Base-by-base conservation (phyloP, 768 basidiomycete species). In the Cantharellus cinnabarinus region DNA sequence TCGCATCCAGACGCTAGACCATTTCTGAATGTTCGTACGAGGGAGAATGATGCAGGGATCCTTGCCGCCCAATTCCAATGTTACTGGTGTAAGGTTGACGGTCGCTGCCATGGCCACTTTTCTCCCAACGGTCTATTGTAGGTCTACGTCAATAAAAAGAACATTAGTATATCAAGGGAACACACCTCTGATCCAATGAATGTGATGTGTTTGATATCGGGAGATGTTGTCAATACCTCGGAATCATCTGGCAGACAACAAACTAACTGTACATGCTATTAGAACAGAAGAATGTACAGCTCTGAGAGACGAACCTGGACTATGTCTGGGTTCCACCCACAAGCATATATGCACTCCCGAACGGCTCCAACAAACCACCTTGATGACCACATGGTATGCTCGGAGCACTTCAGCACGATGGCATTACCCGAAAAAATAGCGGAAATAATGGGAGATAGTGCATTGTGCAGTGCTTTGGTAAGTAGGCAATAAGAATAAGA, bases 1-100 rank as follows among this genome's bases (percentile, higher is more conserved):
- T 55, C 93, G 81, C 81, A 95, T 83, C 79, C 84, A 88, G 5
- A 85, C 69, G 61, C 84, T 82, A 14, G 79, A 73, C 77, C 85
- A 93, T 68, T 79, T 81, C 50, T 84, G 71, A 34, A 95, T 71
- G 64, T 97, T 81, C 4, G 91, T 90, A 38, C 77, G 79, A 3
- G 89, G 88, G 38, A 98, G 77, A 60, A 99, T 79, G 65, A 99
- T 78, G 1, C 85, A 84, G 0, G 93, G 89, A 67, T 99, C 94
- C 68, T 98, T 94, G 41, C 90, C 89, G 40, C 94, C 94, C 1
- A 99, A 77, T 70, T 98, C 94, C 34, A 99, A 78, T 0, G 87
- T 89, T 0, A 95, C 85, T 0, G 94, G 94, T 0, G 86, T 93
- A 50, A 95, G 76, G 66, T 91, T 77, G 62, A 83, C 79, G 0